Evolutionary conservation across 202 grass and related monocot genomes (phyloP), one percentile per base, ranked within the genome.

Genomic region (Hordeum pubiflorum): DNA sequence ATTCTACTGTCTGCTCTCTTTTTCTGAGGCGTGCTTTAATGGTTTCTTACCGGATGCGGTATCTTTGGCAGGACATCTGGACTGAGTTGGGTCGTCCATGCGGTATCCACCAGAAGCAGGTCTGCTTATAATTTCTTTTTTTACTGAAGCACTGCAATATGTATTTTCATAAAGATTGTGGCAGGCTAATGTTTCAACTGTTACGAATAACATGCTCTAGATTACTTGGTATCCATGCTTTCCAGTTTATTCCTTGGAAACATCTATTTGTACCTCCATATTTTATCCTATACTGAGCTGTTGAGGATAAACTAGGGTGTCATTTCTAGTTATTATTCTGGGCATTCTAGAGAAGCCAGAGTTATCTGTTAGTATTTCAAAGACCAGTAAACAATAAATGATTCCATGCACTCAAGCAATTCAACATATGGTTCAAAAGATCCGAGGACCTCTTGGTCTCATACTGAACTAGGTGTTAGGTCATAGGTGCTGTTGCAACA

Each of bases 51-150:
- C 40, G 52, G 63, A 41, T 24, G 58, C 72, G 60, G 20, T 18
- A 57, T 86, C 61, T 73, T 84, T 87, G 60, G 15, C 73, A 99
- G 96, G 96, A 99, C 76, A 58, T 99, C 22, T 99, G 96, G 96
- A 93, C 92, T 32, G 96, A 99, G 10, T 81, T 99, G 63, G 96
- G 96, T 54, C 92, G 88, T 81, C 96, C 96, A 21, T 96, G 96
- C 83, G 92, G 87, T 61, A 93, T 96, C 58, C 89, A 95, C 79
- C 92, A 99, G 75, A 99, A 99, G 67, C 96, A 99, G 96, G 96
- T 96, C 2, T 11, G 44, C 58, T 48, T 75, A n/a, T 82, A 77
- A 13, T 50, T 72, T 41, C 24, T 20, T 71, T 58, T 72, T 66
- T 52, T 69, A 54, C 29, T 18, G 75, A 63, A 78, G n/a, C 6